phyloP scores from a whole-genome alignment of 2,329 filamentous ascomycete genomes.

The Mollisia scopiformis region DNA sequence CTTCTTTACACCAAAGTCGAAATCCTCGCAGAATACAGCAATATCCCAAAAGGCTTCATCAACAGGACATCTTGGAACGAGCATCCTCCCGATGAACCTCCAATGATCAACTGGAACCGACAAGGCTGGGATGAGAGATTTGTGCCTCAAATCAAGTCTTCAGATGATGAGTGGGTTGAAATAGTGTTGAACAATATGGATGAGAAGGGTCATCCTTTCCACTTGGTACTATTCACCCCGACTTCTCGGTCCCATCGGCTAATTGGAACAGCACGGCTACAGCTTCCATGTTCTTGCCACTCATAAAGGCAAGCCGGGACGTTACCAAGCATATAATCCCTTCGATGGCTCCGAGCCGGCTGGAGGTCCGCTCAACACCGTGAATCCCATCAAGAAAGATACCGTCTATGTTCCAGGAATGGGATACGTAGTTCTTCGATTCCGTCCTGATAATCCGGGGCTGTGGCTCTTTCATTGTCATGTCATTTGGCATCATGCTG shows the following conservation, averaged over 20 bases:
- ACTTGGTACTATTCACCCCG: too few species aligned
- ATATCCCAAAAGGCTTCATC: conserved; percentile 3
- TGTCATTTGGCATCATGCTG: conserved; percentile 40
- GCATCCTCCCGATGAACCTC: not conserved
- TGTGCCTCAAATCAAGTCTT: conserved; percentile 37
- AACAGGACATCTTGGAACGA: not conserved
- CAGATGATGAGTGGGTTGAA: conserved; percentile 45
- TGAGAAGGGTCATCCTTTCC: conserved; percentile 52
- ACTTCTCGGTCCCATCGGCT: too few species aligned
- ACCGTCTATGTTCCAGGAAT: conserved; percentile 39
- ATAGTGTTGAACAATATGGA: conserved; percentile 54
- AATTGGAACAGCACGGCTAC: too few species aligned
- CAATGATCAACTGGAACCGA: not conserved
- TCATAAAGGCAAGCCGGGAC: conserved; percentile 25
- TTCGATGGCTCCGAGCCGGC: conserved; percentile 23
- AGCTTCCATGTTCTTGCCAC: conserved; percentile 16
- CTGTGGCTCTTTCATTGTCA: conserved; percentile 45
- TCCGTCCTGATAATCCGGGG: conserved; percentile 40
- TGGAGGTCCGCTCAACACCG: conserved; percentile 41
- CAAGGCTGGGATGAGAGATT: conserved; percentile 34
- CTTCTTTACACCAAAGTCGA: conserved; percentile 17
- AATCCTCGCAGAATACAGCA: conserved; percentile 13
- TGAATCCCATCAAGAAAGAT: conserved; percentile 47
- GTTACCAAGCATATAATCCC: conserved; percentile 39
- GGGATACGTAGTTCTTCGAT: conserved; percentile 41